These are phyloP conservation scores for Aphanomyces invadans DNA, from an alignment of 352 stramenopile species.

Conservation along the genomic window DNA sequence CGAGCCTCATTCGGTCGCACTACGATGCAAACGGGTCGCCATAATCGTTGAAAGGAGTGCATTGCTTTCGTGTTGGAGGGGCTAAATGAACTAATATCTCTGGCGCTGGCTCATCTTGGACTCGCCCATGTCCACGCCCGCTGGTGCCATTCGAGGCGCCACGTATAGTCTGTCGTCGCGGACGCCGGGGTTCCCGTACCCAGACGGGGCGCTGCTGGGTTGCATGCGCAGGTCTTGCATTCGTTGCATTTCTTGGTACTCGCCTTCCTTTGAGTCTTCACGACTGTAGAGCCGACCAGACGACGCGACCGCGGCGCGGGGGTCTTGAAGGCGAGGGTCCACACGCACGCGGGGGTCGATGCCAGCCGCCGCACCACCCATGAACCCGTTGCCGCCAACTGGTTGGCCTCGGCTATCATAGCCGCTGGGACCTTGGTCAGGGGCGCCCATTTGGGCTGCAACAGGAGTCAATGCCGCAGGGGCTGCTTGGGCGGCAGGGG, in stretches of 20 bases:
- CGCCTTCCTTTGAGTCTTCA: conserved; percentile 21
- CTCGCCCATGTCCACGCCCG: conserved; percentile 5
- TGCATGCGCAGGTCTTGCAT: conserved; percentile 22
- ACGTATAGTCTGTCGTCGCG: conserved; percentile 24
- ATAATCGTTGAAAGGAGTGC: no score
- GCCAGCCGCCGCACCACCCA: background rate
- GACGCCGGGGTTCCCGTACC: conserved; percentile 5
- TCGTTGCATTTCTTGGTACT: conserved; percentile 20
- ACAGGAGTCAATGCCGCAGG: background rate
- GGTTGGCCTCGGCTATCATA: background rate
- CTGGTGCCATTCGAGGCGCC: conserved; percentile 3
- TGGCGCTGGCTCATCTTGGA: conserved; percentile 18
- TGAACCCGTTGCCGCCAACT: background rate
- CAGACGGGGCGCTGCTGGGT: background rate
- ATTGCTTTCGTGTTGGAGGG: no score
- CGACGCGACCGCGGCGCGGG: background rate
- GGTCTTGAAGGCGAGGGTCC: conserved; percentile 17
- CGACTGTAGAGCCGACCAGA: conserved; percentile 13
- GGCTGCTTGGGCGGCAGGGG: background rate
- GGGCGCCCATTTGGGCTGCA: background rate
- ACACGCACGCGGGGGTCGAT: background rate
- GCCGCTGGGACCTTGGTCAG: background rate
- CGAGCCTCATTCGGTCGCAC: no score
- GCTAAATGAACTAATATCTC: conserved; percentile 25
- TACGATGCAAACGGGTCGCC: no score